Evolutionary conservation across 768 basidiomycete genomes (phyloP), one percentile per base, ranked within the genome.

Genomic region (Termitomyces sp.): DNA sequence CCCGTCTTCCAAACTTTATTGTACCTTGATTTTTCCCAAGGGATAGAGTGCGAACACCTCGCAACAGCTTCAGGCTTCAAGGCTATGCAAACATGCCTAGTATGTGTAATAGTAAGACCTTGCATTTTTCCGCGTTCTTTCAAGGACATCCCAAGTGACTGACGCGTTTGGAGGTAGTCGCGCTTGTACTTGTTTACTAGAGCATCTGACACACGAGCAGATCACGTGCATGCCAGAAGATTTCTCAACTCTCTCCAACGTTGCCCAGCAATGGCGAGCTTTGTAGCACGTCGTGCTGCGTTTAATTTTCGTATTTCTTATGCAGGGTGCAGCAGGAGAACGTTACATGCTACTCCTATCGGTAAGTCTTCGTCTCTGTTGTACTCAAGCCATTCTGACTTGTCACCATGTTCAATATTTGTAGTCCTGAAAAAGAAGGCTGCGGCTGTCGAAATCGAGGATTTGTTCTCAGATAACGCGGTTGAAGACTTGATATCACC

Each of bases 341-440:
- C 59, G 8, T 36, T 63, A 9, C 59, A 60, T 35, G 10, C 33
- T 16, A 63, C 62, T 9, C 59, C 62, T 32, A 53, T 51, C 5
- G 56, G 62, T 63, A 28, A 54, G 62, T 55, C 26, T 30, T 5
- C n/a, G 12, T 10, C 26, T 48, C 1, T 36, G 23, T 54, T 18
- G 5, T 7, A 43, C n/a, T n/a, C 18, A 26, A 16, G 36, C 35
- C 9, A 47, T n/a, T 7, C 1, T 20, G 41, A 33, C 23, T 1
- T 33, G 32, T 46, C 26, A 20, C 32, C 0, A 4, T 7, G 32
- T 32, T 32, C 32, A 36, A 32, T 54, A 44, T 40, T 4, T 30
- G 28, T 12, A 63, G 62, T 55, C 28, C 56, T 50, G 26, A 63
- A 60, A 57, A 63, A 63, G 59, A 63, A 60, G 52, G 43, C 12